phyloP scores from a whole-genome alignment of 345 rosid species.

The Eucalyptus leucophloia region DNA sequence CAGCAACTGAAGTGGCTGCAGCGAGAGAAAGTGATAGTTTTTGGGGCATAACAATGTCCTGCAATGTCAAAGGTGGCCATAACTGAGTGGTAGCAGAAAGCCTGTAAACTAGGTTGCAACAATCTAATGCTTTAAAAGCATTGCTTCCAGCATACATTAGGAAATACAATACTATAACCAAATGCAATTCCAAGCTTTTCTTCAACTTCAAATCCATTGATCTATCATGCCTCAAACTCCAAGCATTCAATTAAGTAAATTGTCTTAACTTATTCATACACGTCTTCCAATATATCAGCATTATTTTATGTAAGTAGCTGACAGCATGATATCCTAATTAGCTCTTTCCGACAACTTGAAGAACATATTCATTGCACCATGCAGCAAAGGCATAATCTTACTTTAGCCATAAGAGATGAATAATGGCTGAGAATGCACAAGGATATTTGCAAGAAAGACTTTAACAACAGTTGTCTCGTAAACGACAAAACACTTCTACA shows the following conservation, averaged over 20 bases:
- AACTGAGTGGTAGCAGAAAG: neutral
- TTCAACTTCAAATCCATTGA: neutral
- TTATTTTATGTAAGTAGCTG: neutral
- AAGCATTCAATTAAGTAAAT: neutral
- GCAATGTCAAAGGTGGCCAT: neutral
- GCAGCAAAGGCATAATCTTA: neutral
- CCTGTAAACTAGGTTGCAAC: neutral
- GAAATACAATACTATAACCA: neutral
- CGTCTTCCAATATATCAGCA: neutral
- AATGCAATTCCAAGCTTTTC: neutral
- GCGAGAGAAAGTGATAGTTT: neutral
- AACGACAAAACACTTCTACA: neutral
- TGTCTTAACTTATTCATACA: neutral
- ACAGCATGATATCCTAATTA: neutral
- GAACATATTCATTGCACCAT: neutral
- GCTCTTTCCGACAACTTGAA: neutral
- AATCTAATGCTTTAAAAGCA: neutral
- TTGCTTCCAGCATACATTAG: neutral
- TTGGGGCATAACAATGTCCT: neutral
- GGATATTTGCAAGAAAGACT: neutral
- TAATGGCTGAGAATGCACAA: neutral
- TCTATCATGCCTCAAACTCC: neutral
- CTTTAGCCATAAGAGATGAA: neutral
- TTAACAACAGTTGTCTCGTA: neutral
- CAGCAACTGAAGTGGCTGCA: neutral